Conservation (phyloP, 164 flowering plant species). For the Pachysandra terminalis region DNA sequence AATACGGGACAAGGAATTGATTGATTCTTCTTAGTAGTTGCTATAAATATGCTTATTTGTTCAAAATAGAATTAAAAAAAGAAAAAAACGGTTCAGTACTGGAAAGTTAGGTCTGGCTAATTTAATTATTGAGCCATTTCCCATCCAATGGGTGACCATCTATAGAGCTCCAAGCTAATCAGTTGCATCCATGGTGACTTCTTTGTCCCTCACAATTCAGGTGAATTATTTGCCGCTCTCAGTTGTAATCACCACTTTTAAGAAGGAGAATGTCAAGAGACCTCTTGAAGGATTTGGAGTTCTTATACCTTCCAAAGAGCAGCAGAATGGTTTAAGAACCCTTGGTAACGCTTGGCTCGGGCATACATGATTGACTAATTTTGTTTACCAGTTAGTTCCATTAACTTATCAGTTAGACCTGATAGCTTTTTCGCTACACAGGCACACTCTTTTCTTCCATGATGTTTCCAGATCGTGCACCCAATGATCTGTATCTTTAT, state of each 20-base stretch:
- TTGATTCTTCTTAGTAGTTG: background rate
- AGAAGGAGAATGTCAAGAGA: constrained; percentile 72
- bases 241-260: constrained; percentile 74
- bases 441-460: constrained; percentile 93
- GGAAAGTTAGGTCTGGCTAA: background rate
- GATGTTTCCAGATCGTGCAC: constrained; percentile 98
- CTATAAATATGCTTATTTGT: background rate
- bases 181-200: background rate
- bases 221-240: constrained; percentile 80
- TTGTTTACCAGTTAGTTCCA: background rate
- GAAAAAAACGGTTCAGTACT: background rate
- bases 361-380: background rate
- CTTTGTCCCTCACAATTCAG: constrained; percentile 33
- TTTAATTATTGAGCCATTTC: background rate
- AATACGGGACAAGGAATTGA: background rate
- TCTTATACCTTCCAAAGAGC: constrained; percentile 87
- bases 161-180: background rate
- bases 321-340: constrained; percentile 68
- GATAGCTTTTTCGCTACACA: constrained; percentile 19
- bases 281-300: constrained; percentile 97
- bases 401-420: background rate
- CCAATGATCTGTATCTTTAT: constrained; percentile 66
- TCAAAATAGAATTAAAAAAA: background rate
- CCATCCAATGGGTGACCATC: background rate
- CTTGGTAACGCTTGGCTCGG: constrained; percentile 58